Conservation (phyloP, 2,329 filamentous ascomycete genomes). For the Penicillium sclerotiorum region DNA sequence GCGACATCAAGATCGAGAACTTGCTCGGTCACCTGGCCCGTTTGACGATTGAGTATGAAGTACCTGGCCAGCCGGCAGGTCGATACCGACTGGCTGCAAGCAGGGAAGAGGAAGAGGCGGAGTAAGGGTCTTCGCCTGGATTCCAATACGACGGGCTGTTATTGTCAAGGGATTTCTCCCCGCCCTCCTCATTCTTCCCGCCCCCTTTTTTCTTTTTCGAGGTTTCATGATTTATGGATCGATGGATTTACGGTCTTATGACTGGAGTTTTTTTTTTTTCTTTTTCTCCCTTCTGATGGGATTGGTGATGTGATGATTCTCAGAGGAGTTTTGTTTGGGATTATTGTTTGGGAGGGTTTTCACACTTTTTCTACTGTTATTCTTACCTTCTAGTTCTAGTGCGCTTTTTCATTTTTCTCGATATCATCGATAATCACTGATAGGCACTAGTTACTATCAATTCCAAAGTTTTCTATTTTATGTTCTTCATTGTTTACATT, state of each 20-base stretch:
- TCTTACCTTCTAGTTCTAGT: too few relatives aligned
- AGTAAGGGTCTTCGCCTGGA: constrained; percentile 25
- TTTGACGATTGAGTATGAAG: constrained; percentile 53
- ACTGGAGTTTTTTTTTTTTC: too few relatives aligned
- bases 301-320: too few relatives aligned
- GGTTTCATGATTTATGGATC: too few relatives aligned
- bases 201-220: neutral
- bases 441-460: neutral
- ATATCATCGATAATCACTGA: too few relatives aligned
- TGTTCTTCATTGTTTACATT: neutral
- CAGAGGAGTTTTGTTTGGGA: too few relatives aligned
- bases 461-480: neutral
- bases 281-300: too few relatives aligned
- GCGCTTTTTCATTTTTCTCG: too few relatives aligned
- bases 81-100: constrained; percentile 45
- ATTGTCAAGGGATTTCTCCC: neutral
- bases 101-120: constrained; percentile 50
- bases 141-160: neutral
- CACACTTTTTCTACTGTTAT: too few relatives aligned
- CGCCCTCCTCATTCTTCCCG: neutral
- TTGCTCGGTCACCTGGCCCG: constrained; percentile 53
- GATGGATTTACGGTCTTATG: neutral
- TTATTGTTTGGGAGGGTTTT: too few relatives aligned
- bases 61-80: constrained; percentile 47
- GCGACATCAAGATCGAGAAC: constrained; percentile 55